Base-by-base conservation (phyloP, 2,329 filamentous ascomycete species). In the Xylaria polymorpha region DNA sequence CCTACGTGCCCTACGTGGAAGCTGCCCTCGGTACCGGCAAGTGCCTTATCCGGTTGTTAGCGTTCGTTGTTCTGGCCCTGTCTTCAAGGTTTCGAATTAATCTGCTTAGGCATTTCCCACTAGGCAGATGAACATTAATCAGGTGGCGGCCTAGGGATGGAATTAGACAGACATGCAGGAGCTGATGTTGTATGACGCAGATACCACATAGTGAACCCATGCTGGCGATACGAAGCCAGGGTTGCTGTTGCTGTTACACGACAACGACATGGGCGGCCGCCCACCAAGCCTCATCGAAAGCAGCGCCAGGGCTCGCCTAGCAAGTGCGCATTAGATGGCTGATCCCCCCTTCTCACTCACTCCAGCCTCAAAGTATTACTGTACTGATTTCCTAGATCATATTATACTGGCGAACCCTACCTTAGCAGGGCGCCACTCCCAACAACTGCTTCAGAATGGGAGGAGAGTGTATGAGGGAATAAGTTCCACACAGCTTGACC, bases 401-500 rank as follows among this genome's bases (percentile, higher is more conserved):
- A 51, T 9, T n/a, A 18, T 20, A 57, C 12, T 43, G 12, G 37
- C 39, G 14, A 43, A 57, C 37, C 53, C 35, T 68, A 61, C 61
- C 57, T 59, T 59, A 60, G 20, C 6, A 62, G 51, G 43, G 43
- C 55, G 66, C 59, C 68, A 68, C 59, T 56, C 51, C 62, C 62
- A 68, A 43, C 53, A 64, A 53, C 50, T 41, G 22, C 32, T 9
- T 56, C 18, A n/a, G 58, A 25, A 32, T 60, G 58, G 68, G 39
- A 61, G 68, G 39, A 61, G 59, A 37, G 46, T 8, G 39, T 59
- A 60, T 53, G 9, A 12, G 50, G 37, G 35, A 18, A 32, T 41
- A 66, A 61, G 37, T 43, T 64, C 63, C 63, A 68, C 62, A 68
- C 62, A 68, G 58, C 8, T 43, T 25, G 66, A 64, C 62, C 69